Percentiles rank a stretch among this genome's conserved stretches.
Evolutionary conservation across 176 grass and related monocot species (phyloP).

Genomic region (Puccinellia tenuiflora): DNA sequence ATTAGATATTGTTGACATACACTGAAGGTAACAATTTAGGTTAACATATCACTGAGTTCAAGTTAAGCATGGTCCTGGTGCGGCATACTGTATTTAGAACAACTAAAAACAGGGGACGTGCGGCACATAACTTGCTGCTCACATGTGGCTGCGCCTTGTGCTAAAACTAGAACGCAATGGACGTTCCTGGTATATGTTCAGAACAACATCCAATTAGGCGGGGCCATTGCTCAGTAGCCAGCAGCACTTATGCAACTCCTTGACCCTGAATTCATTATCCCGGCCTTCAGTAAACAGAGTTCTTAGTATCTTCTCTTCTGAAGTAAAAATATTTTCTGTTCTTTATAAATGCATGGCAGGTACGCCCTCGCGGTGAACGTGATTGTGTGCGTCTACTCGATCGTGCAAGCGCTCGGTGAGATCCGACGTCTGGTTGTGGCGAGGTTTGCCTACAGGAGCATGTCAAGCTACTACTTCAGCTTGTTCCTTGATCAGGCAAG

Average conservation of each 20-base stretch:
- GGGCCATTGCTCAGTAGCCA: background rate
- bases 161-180: background rate
- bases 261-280: background rate
- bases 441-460: slow-evolving; percentile 33
- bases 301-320: background rate
- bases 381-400: slow-evolving; percentile 66
- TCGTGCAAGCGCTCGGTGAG: slow-evolving; percentile 43
- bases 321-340: background rate
- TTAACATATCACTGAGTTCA: background rate
- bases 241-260: background rate
- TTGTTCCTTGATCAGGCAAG: slow-evolving; percentile 82
- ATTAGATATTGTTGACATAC: background rate
- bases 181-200: background rate
- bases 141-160: background rate
- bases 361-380: slow-evolving; percentile 67
- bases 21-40: background rate
- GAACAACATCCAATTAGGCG: background rate
- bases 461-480: slow-evolving; percentile 52
- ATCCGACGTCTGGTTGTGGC: slow-evolving; percentile 23
- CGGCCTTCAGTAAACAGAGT: background rate
- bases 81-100: background rate
- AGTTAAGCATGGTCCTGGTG: background rate
- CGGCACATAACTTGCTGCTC: background rate
- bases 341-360: slow-evolving; percentile 23
- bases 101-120: background rate